phyloP scores from a whole-genome alignment of 352 stramenopile species.

The Globisporangium cylindrosporum region DNA sequence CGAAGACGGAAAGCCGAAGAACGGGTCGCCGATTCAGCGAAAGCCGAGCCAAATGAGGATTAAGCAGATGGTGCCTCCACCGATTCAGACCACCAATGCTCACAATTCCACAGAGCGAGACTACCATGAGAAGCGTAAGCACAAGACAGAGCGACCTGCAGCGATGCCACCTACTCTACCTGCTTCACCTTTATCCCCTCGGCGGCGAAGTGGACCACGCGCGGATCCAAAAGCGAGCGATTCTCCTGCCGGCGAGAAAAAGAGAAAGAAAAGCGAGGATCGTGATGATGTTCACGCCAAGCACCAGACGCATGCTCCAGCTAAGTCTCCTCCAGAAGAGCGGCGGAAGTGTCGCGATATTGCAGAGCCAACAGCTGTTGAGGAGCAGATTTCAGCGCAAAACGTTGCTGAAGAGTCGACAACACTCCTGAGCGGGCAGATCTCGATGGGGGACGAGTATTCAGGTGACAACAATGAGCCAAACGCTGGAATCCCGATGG shows the following conservation, averaged over 20 bases:
- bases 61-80: background rate
- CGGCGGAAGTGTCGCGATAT: background rate
- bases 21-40: conserved; percentile 18
- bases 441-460: no score
- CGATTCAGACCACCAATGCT: conserved; percentile 6
- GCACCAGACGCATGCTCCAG: background rate
- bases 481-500: background rate
- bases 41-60: conserved; percentile 27
- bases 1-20: conserved; percentile 4
- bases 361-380: background rate
- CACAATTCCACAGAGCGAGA: background rate
- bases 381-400: background rate
- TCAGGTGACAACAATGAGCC: background rate
- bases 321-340: background rate
- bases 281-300: conserved; percentile 7
- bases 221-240: conserved; percentile 5
- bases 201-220: conserved; percentile 7
- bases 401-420: background rate
- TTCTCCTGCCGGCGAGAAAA: background rate
- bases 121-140: background rate
- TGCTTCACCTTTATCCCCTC: background rate
- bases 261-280: conserved; percentile 7
- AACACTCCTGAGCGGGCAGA: no score
- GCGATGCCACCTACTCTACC: background rate
- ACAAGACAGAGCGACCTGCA: conserved; percentile 1